These are phyloP conservation scores for Crithidia mellificae DNA, from an alignment of 208 protist genomes.

Conservation along the genomic window DNA sequence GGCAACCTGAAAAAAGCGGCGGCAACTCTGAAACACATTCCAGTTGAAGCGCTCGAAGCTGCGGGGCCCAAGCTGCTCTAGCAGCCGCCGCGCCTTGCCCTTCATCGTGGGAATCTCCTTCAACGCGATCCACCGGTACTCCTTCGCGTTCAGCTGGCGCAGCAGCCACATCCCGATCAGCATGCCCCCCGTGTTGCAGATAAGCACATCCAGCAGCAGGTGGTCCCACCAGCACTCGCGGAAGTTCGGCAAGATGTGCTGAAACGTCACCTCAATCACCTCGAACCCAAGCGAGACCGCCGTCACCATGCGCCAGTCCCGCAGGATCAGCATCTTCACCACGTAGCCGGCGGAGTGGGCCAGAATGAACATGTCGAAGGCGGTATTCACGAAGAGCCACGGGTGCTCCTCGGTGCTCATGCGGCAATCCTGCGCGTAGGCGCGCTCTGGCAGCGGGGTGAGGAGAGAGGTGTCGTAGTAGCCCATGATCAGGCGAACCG, in stretches of 20 bases:
- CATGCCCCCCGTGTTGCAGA: constrained; percentile 96
- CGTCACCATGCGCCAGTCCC: constrained; percentile 91
- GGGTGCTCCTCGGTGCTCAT: constrained; percentile 86
- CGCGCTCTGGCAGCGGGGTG: constrained; percentile 73
- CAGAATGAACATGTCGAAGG: constrained; percentile 95
- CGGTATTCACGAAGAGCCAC: constrained; percentile 67
- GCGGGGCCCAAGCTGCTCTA: constrained; percentile 83
- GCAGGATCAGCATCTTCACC: constrained; percentile 92
- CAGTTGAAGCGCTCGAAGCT: constrained; percentile 89
- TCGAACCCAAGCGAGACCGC: constrained; percentile 93
- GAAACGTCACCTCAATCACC: constrained; percentile 94
- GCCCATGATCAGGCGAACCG: constrained; percentile 54
- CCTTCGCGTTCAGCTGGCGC: constrained; percentile 62
- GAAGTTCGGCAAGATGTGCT: constrained; percentile 96
- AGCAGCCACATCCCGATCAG: constrained; percentile 85
- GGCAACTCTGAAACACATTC: constrained; percentile 82
- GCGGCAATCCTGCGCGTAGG: constrained; percentile 95
- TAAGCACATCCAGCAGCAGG: constrained; percentile 93
- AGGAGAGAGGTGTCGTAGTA: constrained; percentile 86
- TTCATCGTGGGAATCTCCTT: constrained; percentile 59
- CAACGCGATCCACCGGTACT: constrained; percentile 80
- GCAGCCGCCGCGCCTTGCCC: constrained; percentile 65
- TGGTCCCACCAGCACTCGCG: constrained; percentile 99
- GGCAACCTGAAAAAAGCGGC: constrained; percentile 69
- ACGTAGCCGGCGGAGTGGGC: constrained; percentile 95